Evolutionary conservation across 2,329 filamentous ascomycete genomes (phyloP), one percentile per base, ranked within the genome.

Genomic region (Monilinia fructigena): DNA sequence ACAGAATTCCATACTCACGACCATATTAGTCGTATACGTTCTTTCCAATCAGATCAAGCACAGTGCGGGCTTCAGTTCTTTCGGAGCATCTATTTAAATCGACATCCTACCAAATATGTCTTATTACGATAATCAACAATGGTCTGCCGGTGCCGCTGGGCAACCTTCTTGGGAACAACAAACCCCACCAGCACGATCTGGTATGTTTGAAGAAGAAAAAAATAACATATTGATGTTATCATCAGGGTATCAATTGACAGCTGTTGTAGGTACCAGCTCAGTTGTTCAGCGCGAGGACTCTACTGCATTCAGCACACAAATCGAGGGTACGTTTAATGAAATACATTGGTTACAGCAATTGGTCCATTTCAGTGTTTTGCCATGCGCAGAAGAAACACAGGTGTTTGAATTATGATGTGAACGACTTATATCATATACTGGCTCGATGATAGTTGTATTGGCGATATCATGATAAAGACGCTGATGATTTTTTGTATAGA

Each of bases 281-380:
- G 88, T 89, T 61, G 86, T 87, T 71, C 85, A 88, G 65, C 86
- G 87, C 74, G 91, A 94, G 72, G 92, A 96, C 68, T 84, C 86
- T 67, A 82, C 83, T 75, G 92, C 93, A 68, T 97, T 96, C 78
- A 87, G 87, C 72, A 89, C 90, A 77, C 93, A 97, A 80, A 89
- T 96, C 78, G 93, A 96, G 82, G 91, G 91, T 95, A 89, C 78
- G 89, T 86, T 48, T 62, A 70, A 56, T 50, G 45, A 60, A 20
- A 60, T 50, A 38, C 28, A 38, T 14, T 38, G n/a, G 45, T 26
- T n/a, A 16, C 48, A 7, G 28, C n/a, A 23, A 60, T 48, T 42
- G 53, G 63, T 16, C 35, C 2, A 35, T 53, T 26, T 42, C 14
- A 31, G 8, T 28, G 12, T 42, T 38, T 7, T 20, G 40, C 5